phyloP scores from a whole-genome alignment of 306 rosid species.

The Trichosanthes cucumerina region DNA sequence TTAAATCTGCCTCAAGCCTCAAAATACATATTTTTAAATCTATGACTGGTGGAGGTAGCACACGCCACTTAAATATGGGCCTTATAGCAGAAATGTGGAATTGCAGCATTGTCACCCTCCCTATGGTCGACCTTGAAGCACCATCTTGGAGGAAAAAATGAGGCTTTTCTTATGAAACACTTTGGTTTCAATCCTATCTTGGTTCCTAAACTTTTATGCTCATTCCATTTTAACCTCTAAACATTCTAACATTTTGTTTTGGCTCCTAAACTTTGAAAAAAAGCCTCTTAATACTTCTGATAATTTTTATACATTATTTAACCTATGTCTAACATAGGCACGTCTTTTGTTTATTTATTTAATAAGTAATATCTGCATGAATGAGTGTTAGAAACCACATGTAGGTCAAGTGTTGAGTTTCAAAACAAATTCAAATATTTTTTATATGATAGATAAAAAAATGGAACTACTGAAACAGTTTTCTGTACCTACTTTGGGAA shows the following conservation, averaged over 20 bases:
- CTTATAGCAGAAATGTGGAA: background rate
- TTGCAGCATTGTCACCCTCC: background rate
- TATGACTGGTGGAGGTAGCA: background rate
- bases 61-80: background rate
- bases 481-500: background rate
- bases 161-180: background rate
- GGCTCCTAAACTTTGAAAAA: background rate
- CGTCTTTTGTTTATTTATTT: too few relatives aligned
- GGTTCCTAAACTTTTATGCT: background rate
- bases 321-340: too few relatives aligned
- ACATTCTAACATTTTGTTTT: too few relatives aligned
- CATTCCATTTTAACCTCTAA: background rate
- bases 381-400: background rate
- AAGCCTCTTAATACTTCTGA: background rate
- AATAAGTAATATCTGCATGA: background rate
- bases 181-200: background rate
- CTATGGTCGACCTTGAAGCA: background rate
- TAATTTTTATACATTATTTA: too few relatives aligned
- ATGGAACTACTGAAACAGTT: background rate
- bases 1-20: background rate
- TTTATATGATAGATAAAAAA: background rate
- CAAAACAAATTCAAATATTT: background rate
- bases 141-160: background rate
- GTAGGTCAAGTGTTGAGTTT: background rate
- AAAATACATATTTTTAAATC: background rate